Conservation (phyloP, 192 early-diverging fungal species). For the Coemansia sp. region DNA sequence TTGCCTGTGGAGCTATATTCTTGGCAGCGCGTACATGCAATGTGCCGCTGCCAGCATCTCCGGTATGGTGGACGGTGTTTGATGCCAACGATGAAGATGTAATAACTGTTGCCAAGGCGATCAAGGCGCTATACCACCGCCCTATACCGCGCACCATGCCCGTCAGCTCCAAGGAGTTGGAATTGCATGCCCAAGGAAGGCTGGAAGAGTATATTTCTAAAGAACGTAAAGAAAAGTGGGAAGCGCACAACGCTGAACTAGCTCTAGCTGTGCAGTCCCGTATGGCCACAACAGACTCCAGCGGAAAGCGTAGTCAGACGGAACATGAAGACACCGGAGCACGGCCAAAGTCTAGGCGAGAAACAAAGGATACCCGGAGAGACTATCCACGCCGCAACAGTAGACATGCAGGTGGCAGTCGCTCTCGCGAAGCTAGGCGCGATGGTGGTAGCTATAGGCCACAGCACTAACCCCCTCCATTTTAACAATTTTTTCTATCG, state of each 20-base stretch:
- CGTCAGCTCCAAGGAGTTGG: constrained; percentile 57
- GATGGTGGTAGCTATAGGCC: not conserved
- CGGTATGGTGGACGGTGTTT: constrained; percentile 88
- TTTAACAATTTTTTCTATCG: constrained; percentile 51
- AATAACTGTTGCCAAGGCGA: constrained; percentile 57
- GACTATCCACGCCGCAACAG: not conserved
- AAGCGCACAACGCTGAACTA: not conserved
- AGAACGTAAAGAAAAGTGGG: constrained; percentile 7
- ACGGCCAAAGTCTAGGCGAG: constrained; percentile 4
- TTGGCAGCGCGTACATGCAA: constrained; percentile 67
- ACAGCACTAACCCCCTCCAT: not conserved
- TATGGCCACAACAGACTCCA: not conserved
- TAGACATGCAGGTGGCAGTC: not conserved
- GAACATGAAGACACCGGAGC: not conserved
- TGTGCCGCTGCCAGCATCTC: constrained; percentile 65
- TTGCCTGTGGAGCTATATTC: constrained; percentile 86
- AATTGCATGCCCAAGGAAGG: constrained; percentile 19
- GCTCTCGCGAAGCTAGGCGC: not conserved
- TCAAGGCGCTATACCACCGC: constrained; percentile 59
- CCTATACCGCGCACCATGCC: constrained; percentile 56
- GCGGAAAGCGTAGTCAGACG: not conserved
- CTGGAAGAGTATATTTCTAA: constrained; percentile 15
- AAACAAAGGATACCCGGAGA: not conserved
- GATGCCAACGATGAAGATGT: constrained; percentile 71
- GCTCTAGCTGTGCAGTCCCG: not conserved